Evolutionary conservation across 2,329 filamentous ascomycete genomes (phyloP), one percentile per base, ranked within the genome.

Genomic region (Penicillium sp.): DNA sequence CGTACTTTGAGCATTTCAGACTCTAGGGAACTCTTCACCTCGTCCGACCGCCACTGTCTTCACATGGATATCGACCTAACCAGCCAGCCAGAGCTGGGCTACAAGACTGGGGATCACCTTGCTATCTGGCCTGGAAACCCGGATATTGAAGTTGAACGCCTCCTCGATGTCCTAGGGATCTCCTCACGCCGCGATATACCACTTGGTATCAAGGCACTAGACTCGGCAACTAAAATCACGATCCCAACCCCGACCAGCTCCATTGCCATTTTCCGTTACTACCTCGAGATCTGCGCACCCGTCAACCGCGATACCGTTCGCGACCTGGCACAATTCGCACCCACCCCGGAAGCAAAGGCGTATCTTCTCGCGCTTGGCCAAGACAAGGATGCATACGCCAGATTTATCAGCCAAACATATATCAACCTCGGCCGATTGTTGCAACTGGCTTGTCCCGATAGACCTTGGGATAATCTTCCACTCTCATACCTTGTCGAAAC

Each of bases 21-120:
- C 69, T 93, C 92, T 5, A 81, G 82, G 64, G 91, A 96, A 76
- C 77, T 97, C 1, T 96, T 96, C 79, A 85, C 82, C 46, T 85
- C 87, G 71, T 88, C 89, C 70, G 87, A 89, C 69, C 83, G 92
- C 60, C 93, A 96, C 80, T 96, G 92, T 71, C 81, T 96, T 59
- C 92, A 96, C 75, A 85, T 96, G 82, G 93, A 96, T 71, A 83
- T 97, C 58, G 90, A 95, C 70, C 84, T 96, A 66, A 88, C 85
- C 70, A 88, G 84, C 60, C 93, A 69, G 4, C 68, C 91, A 19
- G 93, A 93, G 73, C 80, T 96, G 58, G 86, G 84, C n/a, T 97
- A 97, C 80, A 90, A 93, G 66, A 96, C 92, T 45, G 93, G 93
- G 69, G 93, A 97, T 71, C 93, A 96, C 72, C 88, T 96, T 69